These are phyloP conservation scores for Leptoxyphium fumago DNA, from an alignment of 2,329 filamentous ascomycete genomes.

Conservation along the genomic window DNA sequence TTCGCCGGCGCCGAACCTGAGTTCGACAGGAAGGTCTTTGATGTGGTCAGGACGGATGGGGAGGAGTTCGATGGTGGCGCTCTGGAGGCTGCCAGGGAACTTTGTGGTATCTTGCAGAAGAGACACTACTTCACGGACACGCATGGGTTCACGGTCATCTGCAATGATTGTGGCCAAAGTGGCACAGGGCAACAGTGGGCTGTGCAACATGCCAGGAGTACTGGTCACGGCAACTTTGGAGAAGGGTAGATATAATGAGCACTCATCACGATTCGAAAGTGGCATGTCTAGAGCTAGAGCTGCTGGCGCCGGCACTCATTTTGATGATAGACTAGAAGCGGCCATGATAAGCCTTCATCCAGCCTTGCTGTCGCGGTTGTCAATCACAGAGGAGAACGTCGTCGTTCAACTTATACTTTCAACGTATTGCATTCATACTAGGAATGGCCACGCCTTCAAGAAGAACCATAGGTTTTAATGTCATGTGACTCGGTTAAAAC, in stretches of 20 bases:
- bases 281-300: too few relatives aligned
- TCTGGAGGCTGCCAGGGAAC: conserved; percentile 41
- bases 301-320: too few relatives aligned
- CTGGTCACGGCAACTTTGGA: conserved; percentile 43
- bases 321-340: too few relatives aligned
- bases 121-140: conserved; percentile 85
- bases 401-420: too few relatives aligned
- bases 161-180: conserved; percentile 56
- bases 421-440: too few relatives aligned
- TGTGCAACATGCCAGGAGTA: conserved; percentile 45
- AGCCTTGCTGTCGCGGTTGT: too few relatives aligned
- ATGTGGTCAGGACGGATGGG: conserved; percentile 24
- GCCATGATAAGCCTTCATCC: too few relatives aligned
- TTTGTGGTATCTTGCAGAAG: conserved; percentile 46
- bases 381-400: too few relatives aligned
- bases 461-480: too few relatives aligned
- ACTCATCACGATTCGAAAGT: too few relatives aligned
- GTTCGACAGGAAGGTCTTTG: conserved; percentile 65
- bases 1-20: conserved; percentile 51
- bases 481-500: too few relatives aligned
- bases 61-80: conserved; percentile 36
- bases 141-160: conserved; percentile 61
- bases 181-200: conserved; percentile 53
- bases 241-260: conserved; percentile 21
- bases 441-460: too few relatives aligned